Percentiles rank a stretch among this genome's conserved stretches.
phyloP scores from a whole-genome alignment of 179 eudicot species.

The Spinacia oleracea region DNA sequence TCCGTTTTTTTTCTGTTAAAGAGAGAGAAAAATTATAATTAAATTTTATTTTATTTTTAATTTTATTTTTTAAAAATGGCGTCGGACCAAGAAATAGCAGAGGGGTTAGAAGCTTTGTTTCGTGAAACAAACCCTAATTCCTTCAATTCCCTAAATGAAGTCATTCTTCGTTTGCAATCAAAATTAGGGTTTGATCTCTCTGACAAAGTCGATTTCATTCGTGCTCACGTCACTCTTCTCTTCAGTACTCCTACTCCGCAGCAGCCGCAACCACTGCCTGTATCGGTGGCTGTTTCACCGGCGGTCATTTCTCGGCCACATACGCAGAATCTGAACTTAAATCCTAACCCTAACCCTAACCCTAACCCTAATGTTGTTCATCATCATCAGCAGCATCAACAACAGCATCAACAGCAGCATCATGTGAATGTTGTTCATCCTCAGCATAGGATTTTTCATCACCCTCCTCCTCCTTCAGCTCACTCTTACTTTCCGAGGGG shows the following conservation, averaged over 20 bases:
- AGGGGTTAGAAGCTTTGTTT: conserved; percentile 50
- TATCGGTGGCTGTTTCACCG: conserved; percentile 5
- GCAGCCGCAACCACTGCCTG: conserved; percentile 10
- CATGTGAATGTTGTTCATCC: conserved; percentile 12
- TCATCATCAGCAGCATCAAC: too few species aligned
- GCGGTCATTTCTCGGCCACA: conserved; percentile 22
- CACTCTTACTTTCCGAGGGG: conserved; percentile 27
- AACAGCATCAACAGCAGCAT: too few species aligned
- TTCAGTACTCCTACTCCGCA: conserved; percentile 37
- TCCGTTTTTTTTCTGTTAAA: conserved; percentile 44
- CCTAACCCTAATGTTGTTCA: not conserved
- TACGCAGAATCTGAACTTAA: conserved; percentile 21
- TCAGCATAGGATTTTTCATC: conserved; percentile 18
- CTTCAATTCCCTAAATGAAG: conserved; percentile 54
- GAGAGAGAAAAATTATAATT: conserved; percentile 8
- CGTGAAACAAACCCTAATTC: conserved; percentile 53
- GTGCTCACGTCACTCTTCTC: conserved; percentile 46
- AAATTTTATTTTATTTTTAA: not conserved
- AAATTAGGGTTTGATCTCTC: conserved; percentile 65
- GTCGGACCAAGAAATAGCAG: conserved; percentile 72
- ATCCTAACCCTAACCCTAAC: conserved; percentile 37
- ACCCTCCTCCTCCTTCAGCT: conserved; percentile 20
- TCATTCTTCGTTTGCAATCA: conserved; percentile 60
- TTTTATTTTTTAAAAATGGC: conserved; percentile 26
- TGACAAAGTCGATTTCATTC: conserved; percentile 59